phyloP scores from a whole-genome alignment of 306 rosid genomes.

The Cyclanthera cordifolia region DNA sequence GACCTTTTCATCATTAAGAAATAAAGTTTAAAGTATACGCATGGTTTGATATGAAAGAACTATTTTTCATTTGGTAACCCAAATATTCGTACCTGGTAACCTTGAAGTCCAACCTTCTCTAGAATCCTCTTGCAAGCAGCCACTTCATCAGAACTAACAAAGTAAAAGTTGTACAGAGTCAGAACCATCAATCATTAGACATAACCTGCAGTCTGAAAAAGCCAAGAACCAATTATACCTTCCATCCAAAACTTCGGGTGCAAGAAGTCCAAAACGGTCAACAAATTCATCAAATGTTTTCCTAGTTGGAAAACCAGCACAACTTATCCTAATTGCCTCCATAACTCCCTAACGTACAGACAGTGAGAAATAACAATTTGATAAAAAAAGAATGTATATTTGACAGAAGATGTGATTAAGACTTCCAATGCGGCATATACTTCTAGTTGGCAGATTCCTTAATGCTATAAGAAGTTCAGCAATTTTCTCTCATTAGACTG shows the following conservation, averaged over 20 bases:
- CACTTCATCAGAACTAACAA: slow-evolving; percentile 67
- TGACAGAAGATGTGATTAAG: neutral
- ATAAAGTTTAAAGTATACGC: neutral
- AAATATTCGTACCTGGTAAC: slow-evolving; percentile 52
- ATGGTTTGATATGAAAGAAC: neutral
- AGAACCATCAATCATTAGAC: slow-evolving; percentile 14
- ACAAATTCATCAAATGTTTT: slow-evolving; percentile 79
- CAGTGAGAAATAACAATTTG: slow-evolving; percentile 4
- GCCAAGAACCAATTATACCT: slow-evolving; percentile 35
- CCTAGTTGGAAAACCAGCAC: slow-evolving; percentile 99
- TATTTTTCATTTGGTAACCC: neutral
- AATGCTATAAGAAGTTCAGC: neutral
- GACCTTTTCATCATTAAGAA: neutral
- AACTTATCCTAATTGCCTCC: slow-evolving; percentile 99
- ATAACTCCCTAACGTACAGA: slow-evolving; percentile 64
- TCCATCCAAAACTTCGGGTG: slow-evolving; percentile 75
- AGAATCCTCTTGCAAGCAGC: slow-evolving; percentile 76
- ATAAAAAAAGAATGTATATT: neutral
- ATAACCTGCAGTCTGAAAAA: slow-evolving; percentile 10
- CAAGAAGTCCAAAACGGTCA: slow-evolving; percentile 90
- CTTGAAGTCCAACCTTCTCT: slow-evolving; percentile 73
- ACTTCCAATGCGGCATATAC: neutral
- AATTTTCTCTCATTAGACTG: neutral
- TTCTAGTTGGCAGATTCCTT: neutral
- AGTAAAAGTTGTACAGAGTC: slow-evolving; percentile 18